Evolutionary conservation across 345 rosid species (phyloP).

Genomic region (Salix brachista): DNA sequence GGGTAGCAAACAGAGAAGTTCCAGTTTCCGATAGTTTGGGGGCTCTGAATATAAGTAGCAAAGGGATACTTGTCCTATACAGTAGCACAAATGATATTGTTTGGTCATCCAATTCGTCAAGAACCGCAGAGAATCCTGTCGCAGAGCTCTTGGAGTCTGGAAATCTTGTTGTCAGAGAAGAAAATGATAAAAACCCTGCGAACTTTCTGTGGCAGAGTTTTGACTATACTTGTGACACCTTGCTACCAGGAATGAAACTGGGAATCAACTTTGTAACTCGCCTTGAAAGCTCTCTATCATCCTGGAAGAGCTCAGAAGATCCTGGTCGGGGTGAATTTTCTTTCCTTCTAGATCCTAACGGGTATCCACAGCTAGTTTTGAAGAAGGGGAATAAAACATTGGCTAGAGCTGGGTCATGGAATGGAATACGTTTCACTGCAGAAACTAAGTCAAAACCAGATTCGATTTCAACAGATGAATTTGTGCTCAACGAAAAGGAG

Average conservation of each 20-base stretch:
- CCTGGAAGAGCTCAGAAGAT: not conserved
- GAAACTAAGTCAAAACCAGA: not conserved
- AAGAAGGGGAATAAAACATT: not conserved
- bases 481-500: not conserved
- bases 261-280: too few relatives aligned
- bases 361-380: not conserved
- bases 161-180: too few relatives aligned
- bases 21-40: not conserved
- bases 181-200: not conserved
- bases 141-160: conserved; percentile 2
- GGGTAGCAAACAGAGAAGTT: not conserved
- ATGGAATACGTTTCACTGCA: not conserved
- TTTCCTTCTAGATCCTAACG: not conserved
- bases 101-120: not conserved
- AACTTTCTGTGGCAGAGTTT: conserved; percentile 8
- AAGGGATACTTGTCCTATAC: not conserved
- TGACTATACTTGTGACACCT: not conserved
- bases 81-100: too few relatives aligned
- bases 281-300: not conserved
- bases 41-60: not conserved
- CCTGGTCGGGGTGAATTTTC: not conserved
- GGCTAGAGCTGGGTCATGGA: not conserved
- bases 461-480: not conserved
- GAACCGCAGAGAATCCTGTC: not conserved
- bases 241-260: not conserved